phyloP scores from a whole-genome alignment of 805 yeast species.

The Schizosaccharomyces pombe region ASM294v3 CU329670.1:5257501-5258000 shows the following conservation, averaged over 20 bases:
- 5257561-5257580: conserved; percentile 98
- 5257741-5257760: conserved; percentile 99
- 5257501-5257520: conserved; percentile 99
- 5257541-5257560: conserved; percentile 97
- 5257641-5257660: conserved; percentile 99
- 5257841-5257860: conserved; percentile 95
- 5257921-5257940: conserved; percentile 99
- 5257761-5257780: conserved; percentile 96
- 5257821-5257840: conserved; percentile 98
- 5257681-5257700: conserved; percentile 98
- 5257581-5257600: conserved; percentile 97
- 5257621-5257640: conserved; percentile 97
- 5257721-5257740: conserved; percentile 95
- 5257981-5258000: conserved; percentile 95
- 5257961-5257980: conserved; percentile 94
- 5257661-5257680: conserved; percentile 60
- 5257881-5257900: conserved; percentile 92
- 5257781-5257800: conserved; percentile 99
- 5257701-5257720: conserved; percentile 99
- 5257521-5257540: conserved; percentile 97
- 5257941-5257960: conserved; percentile 96
- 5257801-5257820: conserved; percentile 99
- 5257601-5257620: conserved; percentile 95
- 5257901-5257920: conserved; percentile 99
- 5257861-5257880: conserved; percentile 92